A percentile compares a stretch with the other conserved stretches of the same genome.
These are phyloP conservation scores for Boletellus ananas DNA, from an alignment of 768 basidiomycete genomes.

Conservation along the genomic window DNA sequence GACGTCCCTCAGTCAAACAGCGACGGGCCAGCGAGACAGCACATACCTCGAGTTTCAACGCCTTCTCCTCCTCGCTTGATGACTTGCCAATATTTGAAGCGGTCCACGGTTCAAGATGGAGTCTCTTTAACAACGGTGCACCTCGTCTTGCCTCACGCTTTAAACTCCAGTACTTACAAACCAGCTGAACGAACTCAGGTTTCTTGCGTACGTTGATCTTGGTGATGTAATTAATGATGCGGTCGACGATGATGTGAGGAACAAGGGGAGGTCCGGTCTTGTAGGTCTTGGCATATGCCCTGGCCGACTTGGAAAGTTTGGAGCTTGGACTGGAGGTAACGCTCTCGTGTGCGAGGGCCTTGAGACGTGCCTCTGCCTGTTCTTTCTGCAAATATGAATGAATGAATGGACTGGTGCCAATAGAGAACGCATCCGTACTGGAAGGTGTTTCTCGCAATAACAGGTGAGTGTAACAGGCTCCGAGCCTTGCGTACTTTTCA, in stretches of 20 bases:
- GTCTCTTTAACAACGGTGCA: constrained; percentile 85
- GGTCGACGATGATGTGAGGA: constrained; percentile 77
- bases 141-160: constrained; percentile 92
- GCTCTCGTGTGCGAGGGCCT: constrained; percentile 45
- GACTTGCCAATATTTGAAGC: constrained; percentile 59
- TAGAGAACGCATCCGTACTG: constrained; percentile 46
- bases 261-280: constrained; percentile 91
- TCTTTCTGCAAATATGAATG: constrained; percentile 47
- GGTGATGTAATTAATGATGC: constrained; percentile 69
- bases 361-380: constrained; percentile 60
- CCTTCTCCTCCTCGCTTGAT: constrained; percentile 80
- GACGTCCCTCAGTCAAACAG: constrained; percentile 4
- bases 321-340: constrained; percentile 38
- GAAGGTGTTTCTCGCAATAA: constrained; percentile 88
- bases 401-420: background rate
- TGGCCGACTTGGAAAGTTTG: constrained; percentile 69
- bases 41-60: constrained; percentile 75
- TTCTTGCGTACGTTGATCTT: constrained; percentile 74
- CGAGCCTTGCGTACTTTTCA: constrained; percentile 77
- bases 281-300: constrained; percentile 90
- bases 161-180: constrained; percentile 95
- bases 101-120: constrained; percentile 98
- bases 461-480: constrained; percentile 72
- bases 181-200: constrained; percentile 64
- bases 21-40: background rate